Percentiles rank a stretch among this genome's conserved stretches.
phyloP scores from a whole-genome alignment of 805 yeast genomes.

The Saturnispora saitoi region DNA sequence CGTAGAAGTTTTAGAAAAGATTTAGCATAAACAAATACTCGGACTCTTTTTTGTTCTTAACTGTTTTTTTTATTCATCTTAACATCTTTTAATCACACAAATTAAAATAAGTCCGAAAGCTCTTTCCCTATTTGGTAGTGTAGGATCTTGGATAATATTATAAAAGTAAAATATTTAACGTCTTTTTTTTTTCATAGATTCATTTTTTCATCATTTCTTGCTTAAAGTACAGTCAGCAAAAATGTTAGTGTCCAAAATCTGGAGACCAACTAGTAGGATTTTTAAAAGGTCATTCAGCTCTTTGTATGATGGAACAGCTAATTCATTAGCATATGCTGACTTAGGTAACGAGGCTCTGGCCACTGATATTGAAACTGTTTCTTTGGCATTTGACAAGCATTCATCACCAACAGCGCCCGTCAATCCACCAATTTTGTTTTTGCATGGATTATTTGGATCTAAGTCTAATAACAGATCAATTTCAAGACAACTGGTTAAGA shows the following conservation, averaged over 20 bases:
- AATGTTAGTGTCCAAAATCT: not conserved
- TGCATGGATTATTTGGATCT: constrained; percentile 89
- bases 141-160: too few species aligned
- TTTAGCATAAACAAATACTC: too few species aligned
- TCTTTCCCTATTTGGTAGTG: too few species aligned
- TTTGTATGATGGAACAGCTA: constrained; percentile 24
- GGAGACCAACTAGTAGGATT: not conserved
- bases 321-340: constrained; percentile 18
- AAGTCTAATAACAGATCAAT: constrained; percentile 73
- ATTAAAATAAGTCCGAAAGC: too few species aligned
- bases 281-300: not conserved
- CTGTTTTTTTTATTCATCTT: too few species aligned
- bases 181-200: not conserved
- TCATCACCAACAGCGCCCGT: constrained; percentile 18
- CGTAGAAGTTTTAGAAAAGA: too few species aligned
- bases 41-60: too few species aligned
- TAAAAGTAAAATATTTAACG: not conserved
- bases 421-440: constrained; percentile 54
- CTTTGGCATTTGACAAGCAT: constrained; percentile 43
- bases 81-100: too few species aligned
- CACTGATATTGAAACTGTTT: constrained; percentile 41
- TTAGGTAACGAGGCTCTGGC: constrained; percentile 19
- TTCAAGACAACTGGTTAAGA: constrained; percentile 46
- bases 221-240: not conserved
- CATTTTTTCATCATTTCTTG: not conserved